Conservation (phyloP, 2,329 filamentous ascomycete genomes). For the Xylaria sp. region DNA sequence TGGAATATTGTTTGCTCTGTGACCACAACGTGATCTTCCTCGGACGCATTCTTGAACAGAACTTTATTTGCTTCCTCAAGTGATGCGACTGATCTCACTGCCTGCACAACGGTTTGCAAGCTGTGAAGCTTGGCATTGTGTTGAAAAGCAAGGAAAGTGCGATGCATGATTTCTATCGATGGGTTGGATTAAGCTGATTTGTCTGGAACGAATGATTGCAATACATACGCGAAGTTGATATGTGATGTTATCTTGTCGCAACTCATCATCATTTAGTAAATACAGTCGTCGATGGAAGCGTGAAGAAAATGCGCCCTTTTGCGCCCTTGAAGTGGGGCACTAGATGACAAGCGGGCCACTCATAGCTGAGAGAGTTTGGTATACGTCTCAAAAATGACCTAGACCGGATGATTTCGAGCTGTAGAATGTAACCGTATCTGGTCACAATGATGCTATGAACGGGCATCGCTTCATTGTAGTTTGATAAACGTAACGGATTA, state of each 20-base stretch:
- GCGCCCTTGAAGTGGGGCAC: conserved; percentile 33
- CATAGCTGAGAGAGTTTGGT: conserved; percentile 19
- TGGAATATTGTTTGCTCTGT: conserved; percentile 78
- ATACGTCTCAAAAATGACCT: conserved; percentile 7
- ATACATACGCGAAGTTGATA: not conserved
- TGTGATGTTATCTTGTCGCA: not conserved
- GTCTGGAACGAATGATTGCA: not conserved
- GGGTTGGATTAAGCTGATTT: not conserved
- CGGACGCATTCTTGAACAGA: conserved; percentile 67
- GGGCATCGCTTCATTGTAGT: conserved; percentile 5
- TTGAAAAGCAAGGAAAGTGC: conserved; percentile 56
- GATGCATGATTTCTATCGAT: conserved; percentile 43
- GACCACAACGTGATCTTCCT: conserved; percentile 66
- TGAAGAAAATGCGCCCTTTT: conserved; percentile 32
- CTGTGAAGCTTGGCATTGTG: conserved; percentile 49
- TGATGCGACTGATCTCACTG: conserved; percentile 59
- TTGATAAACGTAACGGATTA: not conserved
- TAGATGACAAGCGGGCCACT: conserved; percentile 31
- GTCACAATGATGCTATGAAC: not conserved
- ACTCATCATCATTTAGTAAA: conserved; percentile 5
- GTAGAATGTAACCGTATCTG: conserved; percentile 4
- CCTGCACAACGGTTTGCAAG: conserved; percentile 49
- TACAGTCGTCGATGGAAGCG: conserved; percentile 25
- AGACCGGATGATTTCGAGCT: conserved; percentile 9
- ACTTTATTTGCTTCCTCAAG: conserved; percentile 62